phyloP scores from a whole-genome alignment of 331 rosid species.

The Quercus tomentella region DNA sequence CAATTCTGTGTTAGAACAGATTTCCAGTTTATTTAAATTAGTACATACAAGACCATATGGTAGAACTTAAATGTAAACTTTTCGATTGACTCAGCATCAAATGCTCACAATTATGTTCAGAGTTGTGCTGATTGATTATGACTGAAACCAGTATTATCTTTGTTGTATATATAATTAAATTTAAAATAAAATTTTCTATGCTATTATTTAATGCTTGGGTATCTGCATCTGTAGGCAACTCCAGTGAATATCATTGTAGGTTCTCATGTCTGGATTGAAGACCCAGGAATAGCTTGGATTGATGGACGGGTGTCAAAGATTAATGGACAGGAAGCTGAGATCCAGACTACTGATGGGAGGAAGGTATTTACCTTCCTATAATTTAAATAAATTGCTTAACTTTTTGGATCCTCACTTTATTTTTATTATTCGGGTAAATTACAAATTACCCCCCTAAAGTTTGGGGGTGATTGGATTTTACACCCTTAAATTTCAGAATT shows the following conservation, averaged over 20 bases:
- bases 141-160: slow-evolving; percentile 4
- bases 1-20: not conserved
- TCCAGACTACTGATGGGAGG: slow-evolving; percentile 58
- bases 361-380: slow-evolving; percentile 40
- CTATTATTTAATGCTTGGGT: slow-evolving; percentile 8
- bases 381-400: not conserved
- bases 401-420: not conserved
- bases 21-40: not conserved
- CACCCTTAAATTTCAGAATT: too few relatives aligned
- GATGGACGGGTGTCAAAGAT: slow-evolving; percentile 78
- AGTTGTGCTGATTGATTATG: not conserved
- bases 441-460: too few relatives aligned
- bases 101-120: not conserved
- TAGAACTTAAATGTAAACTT: not conserved
- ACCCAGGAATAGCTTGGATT: slow-evolving; percentile 55
- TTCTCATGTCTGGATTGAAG: slow-evolving; percentile 89
- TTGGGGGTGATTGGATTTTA: fast-evolving
- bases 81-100: slow-evolving; percentile 7
- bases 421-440: not conserved
- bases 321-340: slow-evolving; percentile 70
- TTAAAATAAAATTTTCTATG: not conserved
- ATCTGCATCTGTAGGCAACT: slow-evolving; percentile 57
- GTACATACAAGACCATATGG: not conserved
- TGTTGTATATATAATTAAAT: not conserved
- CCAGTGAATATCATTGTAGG: slow-evolving; percentile 76